Percentiles rank a stretch among this genome's conserved stretches.
phyloP scores from a whole-genome alignment of 192 early-diverging fungal species.

The Coemansia sp. region DNA sequence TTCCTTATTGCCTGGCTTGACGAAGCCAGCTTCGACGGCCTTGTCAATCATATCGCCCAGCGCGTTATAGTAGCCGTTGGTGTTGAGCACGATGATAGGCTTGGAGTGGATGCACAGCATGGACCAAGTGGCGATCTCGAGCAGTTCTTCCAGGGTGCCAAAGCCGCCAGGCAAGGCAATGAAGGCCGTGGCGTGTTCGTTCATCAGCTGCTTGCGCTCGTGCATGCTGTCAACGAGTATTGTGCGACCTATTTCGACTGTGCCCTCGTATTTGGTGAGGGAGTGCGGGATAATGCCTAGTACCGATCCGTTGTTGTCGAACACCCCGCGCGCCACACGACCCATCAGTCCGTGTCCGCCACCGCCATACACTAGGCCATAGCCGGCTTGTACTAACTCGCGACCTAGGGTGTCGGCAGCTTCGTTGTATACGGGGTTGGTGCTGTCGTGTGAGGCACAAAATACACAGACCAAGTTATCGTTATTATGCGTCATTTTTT shows the following conservation, averaged over 20 bases:
- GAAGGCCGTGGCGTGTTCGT: slow-evolving; percentile 69
- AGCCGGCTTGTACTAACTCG: slow-evolving; percentile 59
- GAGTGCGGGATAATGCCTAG: slow-evolving; percentile 78
- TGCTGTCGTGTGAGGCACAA: slow-evolving; percentile 45
- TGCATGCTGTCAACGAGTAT: slow-evolving; percentile 84
- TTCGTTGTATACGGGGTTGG: slow-evolving; percentile 18
- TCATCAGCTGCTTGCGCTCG: slow-evolving; percentile 76
- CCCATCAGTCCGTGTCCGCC: slow-evolving; percentile 82
- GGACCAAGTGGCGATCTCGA: slow-evolving; percentile 82
- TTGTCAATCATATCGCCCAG: slow-evolving; percentile 67
- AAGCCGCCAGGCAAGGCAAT: slow-evolving; percentile 86
- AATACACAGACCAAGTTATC: slow-evolving; percentile 51
- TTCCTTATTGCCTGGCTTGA: slow-evolving; percentile 52
- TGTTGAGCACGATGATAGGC: slow-evolving; percentile 80
- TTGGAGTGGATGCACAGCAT: slow-evolving; percentile 80
- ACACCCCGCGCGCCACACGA: slow-evolving; percentile 68
- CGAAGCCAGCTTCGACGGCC: slow-evolving; percentile 68
- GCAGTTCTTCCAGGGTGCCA: slow-evolving; percentile 86
- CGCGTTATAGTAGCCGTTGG: slow-evolving; percentile 73
- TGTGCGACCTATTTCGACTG: slow-evolving; percentile 52
- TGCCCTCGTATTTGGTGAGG: slow-evolving; percentile 57
- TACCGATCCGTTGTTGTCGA: slow-evolving; percentile 64
- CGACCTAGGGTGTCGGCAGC: slow-evolving; percentile 58
- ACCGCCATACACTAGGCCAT: slow-evolving; percentile 72
- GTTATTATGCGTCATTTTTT: neutral